phyloP scores from a whole-genome alignment of 139 green algal genomes.

The Haematococcus lacustris region DNA sequence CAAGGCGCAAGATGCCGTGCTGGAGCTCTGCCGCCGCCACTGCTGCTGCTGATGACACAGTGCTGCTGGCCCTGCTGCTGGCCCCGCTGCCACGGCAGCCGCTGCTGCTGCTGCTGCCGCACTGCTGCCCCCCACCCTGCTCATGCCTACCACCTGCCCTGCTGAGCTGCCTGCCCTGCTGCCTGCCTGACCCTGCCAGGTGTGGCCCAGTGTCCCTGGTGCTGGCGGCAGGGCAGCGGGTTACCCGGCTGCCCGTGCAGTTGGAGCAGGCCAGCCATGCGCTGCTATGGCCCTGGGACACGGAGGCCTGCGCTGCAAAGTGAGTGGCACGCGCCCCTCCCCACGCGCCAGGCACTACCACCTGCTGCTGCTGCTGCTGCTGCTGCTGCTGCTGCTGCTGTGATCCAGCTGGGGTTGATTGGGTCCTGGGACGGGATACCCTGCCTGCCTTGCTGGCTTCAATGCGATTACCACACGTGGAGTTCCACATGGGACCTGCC shows the following conservation, averaged over 20 bases:
- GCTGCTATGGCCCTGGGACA: conserved; percentile 65
- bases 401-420: too few relatives aligned
- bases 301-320: conserved; percentile 19
- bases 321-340: too few relatives aligned
- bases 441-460: too few relatives aligned
- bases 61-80: not conserved
- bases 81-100: not conserved
- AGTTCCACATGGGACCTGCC: too few relatives aligned
- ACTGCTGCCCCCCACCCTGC: not conserved
- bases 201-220: conserved; percentile 55
- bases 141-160: not conserved
- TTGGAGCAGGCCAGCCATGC: conserved; percentile 41
- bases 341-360: too few relatives aligned
- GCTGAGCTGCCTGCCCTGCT: not conserved
- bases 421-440: too few relatives aligned
- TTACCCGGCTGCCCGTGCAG: conserved; percentile 48
- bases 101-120: not conserved
- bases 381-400: too few relatives aligned
- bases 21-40: not conserved
- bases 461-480: too few relatives aligned
- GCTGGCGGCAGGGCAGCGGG: conserved; percentile 54
- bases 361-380: too few relatives aligned
- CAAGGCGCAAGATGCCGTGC: not conserved
- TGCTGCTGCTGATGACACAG: not conserved
- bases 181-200: conserved; percentile 5